Conservation (phyloP, 495 filamentous ascomycete species). For the Jackrogersella minutella region DNA sequence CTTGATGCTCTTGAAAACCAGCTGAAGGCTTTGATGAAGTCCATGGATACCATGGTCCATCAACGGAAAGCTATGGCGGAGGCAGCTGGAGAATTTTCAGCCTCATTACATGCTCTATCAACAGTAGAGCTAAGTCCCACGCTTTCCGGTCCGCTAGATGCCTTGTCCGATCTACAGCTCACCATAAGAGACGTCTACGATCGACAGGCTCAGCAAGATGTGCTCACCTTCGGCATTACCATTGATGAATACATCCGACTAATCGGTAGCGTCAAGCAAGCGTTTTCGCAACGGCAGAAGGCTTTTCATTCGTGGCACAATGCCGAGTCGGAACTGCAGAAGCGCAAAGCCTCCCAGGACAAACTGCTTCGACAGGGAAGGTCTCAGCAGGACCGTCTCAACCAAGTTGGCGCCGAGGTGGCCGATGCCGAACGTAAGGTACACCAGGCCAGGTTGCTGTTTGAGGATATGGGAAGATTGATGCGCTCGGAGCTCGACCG, state of each 20-base stretch:
- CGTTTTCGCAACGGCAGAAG: conserved; percentile 92
- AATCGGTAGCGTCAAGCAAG: conserved; percentile 90
- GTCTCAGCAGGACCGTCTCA: conserved; percentile 92
- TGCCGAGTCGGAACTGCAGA: conserved; percentile 86
- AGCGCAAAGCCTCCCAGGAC: conserved; percentile 84
- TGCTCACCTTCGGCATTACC: conserved; percentile 94
- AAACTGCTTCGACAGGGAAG: conserved; percentile 93
- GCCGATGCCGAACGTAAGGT: conserved; percentile 90
- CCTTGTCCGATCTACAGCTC: conserved; percentile 88
- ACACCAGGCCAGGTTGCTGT: conserved; percentile 87
- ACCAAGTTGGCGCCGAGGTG: conserved; percentile 90
- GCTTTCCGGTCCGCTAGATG: conserved; percentile 88
- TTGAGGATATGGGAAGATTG: conserved; percentile 96
- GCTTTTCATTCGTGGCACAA: conserved; percentile 91
- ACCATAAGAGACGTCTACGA: conserved; percentile 95
- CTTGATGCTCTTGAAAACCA: conserved; percentile 95
- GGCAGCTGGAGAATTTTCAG: conserved; percentile 89
- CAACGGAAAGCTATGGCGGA: conserved; percentile 94
- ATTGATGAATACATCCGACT: conserved; percentile 98
- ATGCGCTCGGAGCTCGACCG: conserved; percentile 91
- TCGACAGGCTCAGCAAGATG: conserved; percentile 95
- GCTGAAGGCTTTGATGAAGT: conserved; percentile 90
- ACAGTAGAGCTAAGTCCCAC: conserved; percentile 87
- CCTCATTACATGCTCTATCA: conserved; percentile 87
- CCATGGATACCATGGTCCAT: conserved; percentile 87